Percentiles rank a stretch among this genome's conserved stretches.
These are phyloP conservation scores for Orobanche coerulescens DNA, from an alignment of 257 asterid genomes.

Conservation along the genomic window DNA sequence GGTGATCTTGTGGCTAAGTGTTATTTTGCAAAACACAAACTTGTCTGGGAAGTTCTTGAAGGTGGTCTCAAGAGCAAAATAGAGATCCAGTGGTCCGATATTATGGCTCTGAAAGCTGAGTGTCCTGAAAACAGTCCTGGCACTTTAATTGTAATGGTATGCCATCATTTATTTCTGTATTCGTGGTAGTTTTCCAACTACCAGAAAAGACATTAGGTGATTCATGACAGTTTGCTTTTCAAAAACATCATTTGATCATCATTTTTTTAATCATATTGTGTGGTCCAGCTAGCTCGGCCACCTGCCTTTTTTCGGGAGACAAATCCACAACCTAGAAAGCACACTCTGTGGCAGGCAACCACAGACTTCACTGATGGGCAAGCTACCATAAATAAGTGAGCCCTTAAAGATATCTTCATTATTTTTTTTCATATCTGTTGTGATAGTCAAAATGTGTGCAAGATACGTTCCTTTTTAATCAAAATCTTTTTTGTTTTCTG, in stretches of 20 bases:
- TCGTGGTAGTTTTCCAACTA: background rate
- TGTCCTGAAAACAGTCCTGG: conserved; percentile 54
- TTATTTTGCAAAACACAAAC: conserved; percentile 82
- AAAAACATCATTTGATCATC: background rate
- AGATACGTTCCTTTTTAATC: background rate
- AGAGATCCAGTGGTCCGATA: conserved; percentile 88
- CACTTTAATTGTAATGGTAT: conserved; percentile 61
- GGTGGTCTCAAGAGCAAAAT: conserved; percentile 80
- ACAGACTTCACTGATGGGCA: conserved; percentile 78
- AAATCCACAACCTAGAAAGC: conserved; percentile 87
- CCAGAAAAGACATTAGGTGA: background rate
- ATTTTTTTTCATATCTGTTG: background rate
- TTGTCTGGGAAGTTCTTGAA: conserved; percentile 92
- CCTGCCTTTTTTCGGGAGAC: conserved; percentile 73
- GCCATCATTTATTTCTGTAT: background rate
- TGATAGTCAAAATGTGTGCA: background rate
- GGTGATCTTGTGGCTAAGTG: conserved; percentile 93
- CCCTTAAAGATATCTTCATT: background rate
- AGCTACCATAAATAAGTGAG: conserved; percentile 63
- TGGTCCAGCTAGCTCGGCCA: conserved; percentile 54
- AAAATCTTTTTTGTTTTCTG: background rate
- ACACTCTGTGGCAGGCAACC: conserved; percentile 75
- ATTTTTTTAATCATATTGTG: conserved; percentile 7
- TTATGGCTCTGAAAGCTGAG: conserved; percentile 58
- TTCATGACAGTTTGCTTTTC: background rate